Base-by-base conservation (phyloP, 2,329 filamentous ascomycete genomes). In the Ophiostoma ulmi region DNA sequence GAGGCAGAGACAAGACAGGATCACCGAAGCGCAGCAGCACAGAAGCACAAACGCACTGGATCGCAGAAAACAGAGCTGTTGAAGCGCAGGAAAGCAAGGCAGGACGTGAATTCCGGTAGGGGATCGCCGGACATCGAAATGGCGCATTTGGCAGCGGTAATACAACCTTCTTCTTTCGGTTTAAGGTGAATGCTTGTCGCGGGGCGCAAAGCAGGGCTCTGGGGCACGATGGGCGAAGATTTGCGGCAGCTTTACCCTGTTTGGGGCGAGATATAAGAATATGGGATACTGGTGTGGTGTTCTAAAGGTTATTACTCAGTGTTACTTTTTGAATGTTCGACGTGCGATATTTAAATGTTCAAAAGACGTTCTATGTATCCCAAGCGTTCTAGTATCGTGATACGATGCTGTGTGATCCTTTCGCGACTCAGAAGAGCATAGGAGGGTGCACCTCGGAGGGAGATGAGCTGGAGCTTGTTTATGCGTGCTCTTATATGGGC, bases 111-210 rank as follows among this genome's bases (percentile, higher is more conserved):
- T 26, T 38, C 61, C 64, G 64, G 36, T 20, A 66, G 38, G 38
- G 31, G 69, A 70, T 70, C 69, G 69, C 22, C 69, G 52, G 58
- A 70, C 17, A n/a, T 66, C 22, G 44, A 52, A 20, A 38, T 39
- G 35, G 63, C 41, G 63, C 63, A 39, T 39, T 36, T 63, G 58
- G 58, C 26, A 17, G 63, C 13, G 36, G 35, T n/a, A 20, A 35
- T 66, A 61, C 70, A 67, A 69, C 70, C 70, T 71, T 71, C 70
- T 66, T 26, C 26, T 67, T 71, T 39, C 14, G 70, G 70, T 52
- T n/a, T 69, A 67, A 44, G 38, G 38, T 35, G n/a, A 36, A 41
- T 13, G 63, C 36, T 39, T 22, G 63, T 65, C 36, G 36, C 63
- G 35, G 63, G 63, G 61, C 61, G 31, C 35, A 17, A 38, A 64